Conservation (phyloP, 148 eudicot species). For the Euryodendron excelsum region DNA sequence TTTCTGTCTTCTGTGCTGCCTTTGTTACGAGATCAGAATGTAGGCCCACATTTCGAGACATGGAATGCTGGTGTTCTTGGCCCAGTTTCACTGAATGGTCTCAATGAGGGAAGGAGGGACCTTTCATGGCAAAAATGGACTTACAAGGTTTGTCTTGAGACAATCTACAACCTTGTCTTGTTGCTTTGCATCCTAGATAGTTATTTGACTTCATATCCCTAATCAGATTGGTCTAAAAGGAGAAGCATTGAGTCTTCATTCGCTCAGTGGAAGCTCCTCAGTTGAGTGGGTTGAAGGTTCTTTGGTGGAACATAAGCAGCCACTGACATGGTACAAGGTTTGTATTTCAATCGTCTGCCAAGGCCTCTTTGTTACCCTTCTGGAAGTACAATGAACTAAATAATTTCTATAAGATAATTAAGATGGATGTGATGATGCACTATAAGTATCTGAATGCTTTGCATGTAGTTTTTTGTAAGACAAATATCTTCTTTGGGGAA, state of each 20-base stretch:
- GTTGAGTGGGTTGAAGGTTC: constrained; percentile 72
- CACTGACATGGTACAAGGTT: constrained; percentile 85
- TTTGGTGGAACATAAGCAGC: constrained; percentile 43
- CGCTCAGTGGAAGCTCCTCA: constrained; percentile 68
- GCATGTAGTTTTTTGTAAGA: no score
- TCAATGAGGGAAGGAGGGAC: constrained; percentile 50
- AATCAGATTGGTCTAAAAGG: constrained; percentile 85
- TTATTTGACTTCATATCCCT: constrained; percentile 6
- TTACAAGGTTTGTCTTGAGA: constrained; percentile 50
- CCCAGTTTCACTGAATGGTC: constrained; percentile 57
- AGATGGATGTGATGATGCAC: no score
- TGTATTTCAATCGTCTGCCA: constrained; percentile 11
- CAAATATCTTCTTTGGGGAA: not conserved
- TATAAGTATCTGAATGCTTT: no score
- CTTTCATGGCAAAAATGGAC: constrained; percentile 63
- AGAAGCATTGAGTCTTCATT: constrained; percentile 75
- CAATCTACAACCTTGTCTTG: not conserved
- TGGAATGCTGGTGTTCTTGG: constrained; percentile 69
- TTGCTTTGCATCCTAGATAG: constrained; percentile 2
- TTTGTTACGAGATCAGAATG: constrained; percentile 22
- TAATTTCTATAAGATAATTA: not conserved
- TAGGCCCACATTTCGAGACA: constrained; percentile 46
- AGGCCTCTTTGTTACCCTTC: not conserved
- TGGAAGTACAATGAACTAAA: not conserved
- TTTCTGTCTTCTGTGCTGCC: not conserved